Conservation (phyloP, 345 rosid genomes). For the Populus euphratica region DNA sequence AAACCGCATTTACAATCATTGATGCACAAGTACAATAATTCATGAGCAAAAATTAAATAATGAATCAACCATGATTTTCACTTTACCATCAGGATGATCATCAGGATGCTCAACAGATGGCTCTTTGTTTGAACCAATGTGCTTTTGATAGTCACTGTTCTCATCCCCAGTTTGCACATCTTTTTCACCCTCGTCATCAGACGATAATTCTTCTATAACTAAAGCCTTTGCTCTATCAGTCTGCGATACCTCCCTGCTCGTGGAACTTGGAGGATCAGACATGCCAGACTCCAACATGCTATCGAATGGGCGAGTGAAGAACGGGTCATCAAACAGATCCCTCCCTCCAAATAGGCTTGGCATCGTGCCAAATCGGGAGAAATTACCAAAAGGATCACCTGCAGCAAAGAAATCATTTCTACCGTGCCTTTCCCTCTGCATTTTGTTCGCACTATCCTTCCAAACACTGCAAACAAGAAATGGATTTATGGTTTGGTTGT, state of each 20-base stretch:
- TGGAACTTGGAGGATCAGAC: constrained; percentile 21
- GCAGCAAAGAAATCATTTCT: constrained; percentile 27
- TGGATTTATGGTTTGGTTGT: not conserved
- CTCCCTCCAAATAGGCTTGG: constrained; percentile 54
- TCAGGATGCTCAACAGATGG: constrained; percentile 76
- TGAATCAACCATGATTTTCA: not conserved
- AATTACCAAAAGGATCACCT: constrained; percentile 41
- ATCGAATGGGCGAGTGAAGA: constrained; percentile 57
- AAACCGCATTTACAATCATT: constrained; percentile 10
- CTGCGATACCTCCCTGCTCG: constrained; percentile 16
- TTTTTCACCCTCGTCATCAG: constrained; percentile 47
- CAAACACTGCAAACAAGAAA: not conserved
- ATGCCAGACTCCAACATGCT: constrained; percentile 29
- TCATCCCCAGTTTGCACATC: constrained; percentile 10
- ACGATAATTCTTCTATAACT: constrained; percentile 59
- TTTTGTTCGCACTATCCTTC: not conserved
- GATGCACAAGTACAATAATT: not conserved
- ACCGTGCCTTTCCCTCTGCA: constrained; percentile 53
- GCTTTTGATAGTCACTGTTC: constrained; percentile 5
- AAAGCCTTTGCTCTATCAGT: constrained; percentile 31
- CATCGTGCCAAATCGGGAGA: constrained; percentile 35
- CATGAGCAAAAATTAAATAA: not conserved
- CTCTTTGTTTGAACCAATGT: constrained; percentile 25
- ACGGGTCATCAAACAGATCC: constrained; percentile 75
- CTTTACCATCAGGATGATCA: constrained; percentile 51